phyloP scores from a whole-genome alignment of 495 filamentous ascomycete genomes.

The Penicillium subrubescens region DNA sequence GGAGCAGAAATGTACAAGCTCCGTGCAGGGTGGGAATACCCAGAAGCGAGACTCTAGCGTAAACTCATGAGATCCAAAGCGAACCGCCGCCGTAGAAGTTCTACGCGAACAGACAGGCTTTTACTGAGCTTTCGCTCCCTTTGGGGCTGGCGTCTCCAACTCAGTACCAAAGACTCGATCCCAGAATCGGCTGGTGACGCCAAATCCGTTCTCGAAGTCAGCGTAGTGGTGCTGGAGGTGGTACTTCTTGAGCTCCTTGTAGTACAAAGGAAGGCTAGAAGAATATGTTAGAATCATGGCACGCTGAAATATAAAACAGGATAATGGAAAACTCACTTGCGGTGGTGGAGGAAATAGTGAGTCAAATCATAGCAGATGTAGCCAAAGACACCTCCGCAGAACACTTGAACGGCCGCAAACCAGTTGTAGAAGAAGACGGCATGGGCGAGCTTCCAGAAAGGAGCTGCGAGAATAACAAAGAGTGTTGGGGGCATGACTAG shows the following conservation, averaged over 20 bases:
- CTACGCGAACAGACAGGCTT: not conserved
- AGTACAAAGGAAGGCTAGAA: conserved; percentile 75
- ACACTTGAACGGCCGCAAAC: conserved; percentile 74
- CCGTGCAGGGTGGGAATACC: not conserved
- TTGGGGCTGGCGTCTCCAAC: conserved; percentile 51
- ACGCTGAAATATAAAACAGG: too few relatives aligned
- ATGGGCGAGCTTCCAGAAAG: conserved; percentile 94
- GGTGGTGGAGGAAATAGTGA: conserved; percentile 99
- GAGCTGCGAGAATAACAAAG: conserved; percentile 79
- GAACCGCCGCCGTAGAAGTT: conserved; percentile 1
- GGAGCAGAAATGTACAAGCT: conserved; percentile 19
- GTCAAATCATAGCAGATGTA: conserved; percentile 97
- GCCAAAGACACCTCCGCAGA: conserved; percentile 89
- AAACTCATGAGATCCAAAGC: conserved; percentile 29
- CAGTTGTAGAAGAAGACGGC: conserved; percentile 82
- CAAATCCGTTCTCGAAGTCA: conserved; percentile 97
- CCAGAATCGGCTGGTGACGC: conserved; percentile 98
- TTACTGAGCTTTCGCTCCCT: conserved; percentile 60
- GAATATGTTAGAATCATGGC: conserved; percentile 14
- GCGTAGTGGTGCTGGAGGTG: conserved; percentile 96
- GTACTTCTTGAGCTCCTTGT: conserved; percentile 89
- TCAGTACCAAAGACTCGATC: conserved; percentile 90
- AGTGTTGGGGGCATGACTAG: conserved; percentile 96
- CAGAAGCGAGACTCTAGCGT: conserved; percentile 21
- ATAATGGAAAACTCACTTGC: conserved; percentile 60